A percentile compares a stretch with the other conserved stretches of the same genome.
phyloP scores from a whole-genome alignment of 2,329 filamentous ascomycete genomes.

The Neofusicoccum cordaticola region DNA sequence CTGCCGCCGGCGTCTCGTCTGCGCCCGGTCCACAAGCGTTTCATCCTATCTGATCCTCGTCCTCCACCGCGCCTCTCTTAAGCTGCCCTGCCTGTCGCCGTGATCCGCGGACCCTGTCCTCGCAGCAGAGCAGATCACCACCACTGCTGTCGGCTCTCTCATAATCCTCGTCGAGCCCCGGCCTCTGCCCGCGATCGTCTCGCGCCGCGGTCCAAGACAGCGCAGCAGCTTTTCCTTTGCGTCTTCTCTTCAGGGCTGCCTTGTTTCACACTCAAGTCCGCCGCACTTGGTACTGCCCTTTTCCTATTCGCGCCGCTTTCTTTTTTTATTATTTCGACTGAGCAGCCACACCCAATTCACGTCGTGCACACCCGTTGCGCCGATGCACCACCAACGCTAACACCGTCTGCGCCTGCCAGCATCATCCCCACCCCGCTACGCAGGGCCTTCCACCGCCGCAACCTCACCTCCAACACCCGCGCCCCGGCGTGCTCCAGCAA shows the following conservation, averaged over 20 bases:
- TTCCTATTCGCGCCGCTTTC: slow-evolving; percentile 1
- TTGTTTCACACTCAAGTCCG: slow-evolving; percentile 6
- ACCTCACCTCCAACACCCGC: slow-evolving; percentile 63
- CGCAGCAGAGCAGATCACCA: slow-evolving; percentile 10
- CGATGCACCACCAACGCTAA: slow-evolving; percentile 17
- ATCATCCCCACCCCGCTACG: slow-evolving; percentile 71
- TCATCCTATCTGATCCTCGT: slow-evolving; percentile 15
- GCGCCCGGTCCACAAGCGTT: slow-evolving; percentile 18
- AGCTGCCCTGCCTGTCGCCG: slow-evolving; percentile 22
- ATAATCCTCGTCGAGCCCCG: slow-evolving; percentile 18
- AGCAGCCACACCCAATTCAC: slow-evolving; percentile 15
- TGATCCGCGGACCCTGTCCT: slow-evolving; percentile 19
- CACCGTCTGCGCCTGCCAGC: slow-evolving; percentile 49
- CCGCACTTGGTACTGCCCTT: not conserved
- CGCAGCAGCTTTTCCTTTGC: slow-evolving; percentile 2
- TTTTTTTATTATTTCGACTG: not conserved
- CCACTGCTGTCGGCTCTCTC: slow-evolving; percentile 10
- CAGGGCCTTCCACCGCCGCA: slow-evolving; percentile 65
- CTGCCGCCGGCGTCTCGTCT: slow-evolving; percentile 17
- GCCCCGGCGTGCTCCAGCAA: slow-evolving; percentile 71
- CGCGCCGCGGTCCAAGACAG: slow-evolving; percentile 5
- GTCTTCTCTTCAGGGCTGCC: slow-evolving; percentile 1
- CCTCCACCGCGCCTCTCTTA: slow-evolving; percentile 17
- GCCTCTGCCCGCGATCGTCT: slow-evolving; percentile 5
- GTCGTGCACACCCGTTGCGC: slow-evolving; percentile 15